phyloP scores from a whole-genome alignment of 192 early-diverging fungal species.

The Geranomyces variabilis region DNA sequence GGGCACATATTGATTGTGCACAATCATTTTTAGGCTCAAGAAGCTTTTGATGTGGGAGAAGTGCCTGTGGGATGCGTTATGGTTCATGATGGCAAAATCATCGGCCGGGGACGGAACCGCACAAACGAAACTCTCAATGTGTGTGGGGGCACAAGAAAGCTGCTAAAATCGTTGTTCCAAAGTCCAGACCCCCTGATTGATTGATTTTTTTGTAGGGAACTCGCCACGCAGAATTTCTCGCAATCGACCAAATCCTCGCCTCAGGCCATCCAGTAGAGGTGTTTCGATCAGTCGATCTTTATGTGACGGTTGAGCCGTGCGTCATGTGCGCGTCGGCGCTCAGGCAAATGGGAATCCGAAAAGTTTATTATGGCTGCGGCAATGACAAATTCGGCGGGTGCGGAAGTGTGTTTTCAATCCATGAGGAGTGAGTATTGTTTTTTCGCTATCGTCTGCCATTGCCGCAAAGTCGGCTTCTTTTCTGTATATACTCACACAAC shows the following conservation, averaged over 20 bases:
- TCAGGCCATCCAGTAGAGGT: conserved; percentile 33
- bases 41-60: conserved; percentile 80
- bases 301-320: conserved; percentile 98
- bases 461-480: no score
- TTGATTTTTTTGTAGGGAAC: conserved; percentile 64
- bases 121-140: conserved; percentile 89
- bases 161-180: background rate
- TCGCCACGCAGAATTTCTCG: conserved; percentile 92
- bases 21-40: conserved; percentile 60
- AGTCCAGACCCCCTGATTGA: no score
- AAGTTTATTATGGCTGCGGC: conserved; percentile 88
- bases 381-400: conserved; percentile 97
- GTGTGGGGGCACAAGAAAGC: conserved; percentile 30
- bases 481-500: no score
- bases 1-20: background rate
- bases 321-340: conserved; percentile 96
- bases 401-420: conserved; percentile 83
- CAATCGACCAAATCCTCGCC: conserved; percentile 77
- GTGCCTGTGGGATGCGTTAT: conserved; percentile 98
- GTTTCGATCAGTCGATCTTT: conserved; percentile 69
- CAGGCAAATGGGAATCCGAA: conserved; percentile 74
- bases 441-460: background rate
- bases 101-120: conserved; percentile 83
- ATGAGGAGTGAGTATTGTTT: conserved; percentile 64
- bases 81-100: conserved; percentile 67